Evolutionary conservation across 768 basidiomycete genomes (phyloP).

Genomic region (Suillus bovinus): DNA sequence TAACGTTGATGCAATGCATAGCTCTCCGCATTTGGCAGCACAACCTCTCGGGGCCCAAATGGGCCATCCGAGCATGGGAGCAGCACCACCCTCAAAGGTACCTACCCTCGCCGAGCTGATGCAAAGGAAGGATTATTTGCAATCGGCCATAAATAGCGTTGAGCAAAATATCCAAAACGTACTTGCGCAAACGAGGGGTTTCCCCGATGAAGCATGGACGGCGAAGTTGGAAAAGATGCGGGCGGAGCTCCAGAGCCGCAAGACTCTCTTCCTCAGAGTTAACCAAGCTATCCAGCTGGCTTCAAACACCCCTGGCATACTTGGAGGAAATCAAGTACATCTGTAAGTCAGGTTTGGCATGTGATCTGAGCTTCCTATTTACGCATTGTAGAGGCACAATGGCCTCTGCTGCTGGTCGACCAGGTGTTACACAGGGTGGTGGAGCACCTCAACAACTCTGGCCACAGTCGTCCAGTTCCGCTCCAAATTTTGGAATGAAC

Average conservation of each 20-base stretch:
- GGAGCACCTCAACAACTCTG: constrained; percentile 12
- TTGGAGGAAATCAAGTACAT: constrained; percentile 27
- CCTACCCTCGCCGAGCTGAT: constrained; percentile 24
- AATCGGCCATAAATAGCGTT: constrained; percentile 14
- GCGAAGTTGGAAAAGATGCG: constrained; percentile 21
- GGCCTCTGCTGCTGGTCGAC: constrained; percentile 20
- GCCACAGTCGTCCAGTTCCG: neutral
- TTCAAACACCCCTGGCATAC: constrained; percentile 16
- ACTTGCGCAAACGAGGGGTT: constrained; percentile 15
- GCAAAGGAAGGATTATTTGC: constrained; percentile 21
- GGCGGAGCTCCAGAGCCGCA: constrained; percentile 30
- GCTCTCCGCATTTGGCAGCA: constrained; percentile 44
- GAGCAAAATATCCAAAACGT: neutral
- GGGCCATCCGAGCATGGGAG: constrained; percentile 23
- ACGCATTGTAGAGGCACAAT: constrained; percentile 22
- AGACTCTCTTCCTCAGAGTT: constrained; percentile 42
- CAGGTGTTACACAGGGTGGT: constrained; percentile 22
- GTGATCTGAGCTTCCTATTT: constrained; percentile 5
- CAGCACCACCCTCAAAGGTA: constrained; percentile 16
- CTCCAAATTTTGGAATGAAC: constrained; percentile 22
- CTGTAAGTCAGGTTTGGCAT: constrained; percentile 32
- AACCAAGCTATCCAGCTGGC: constrained; percentile 29
- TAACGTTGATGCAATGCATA: constrained; percentile 45
- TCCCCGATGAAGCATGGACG: constrained; percentile 18
- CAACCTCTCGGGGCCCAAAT: constrained; percentile 24